phyloP scores from a whole-genome alignment of 1,139 yeast species.

The Pichia cactophila region DNA sequence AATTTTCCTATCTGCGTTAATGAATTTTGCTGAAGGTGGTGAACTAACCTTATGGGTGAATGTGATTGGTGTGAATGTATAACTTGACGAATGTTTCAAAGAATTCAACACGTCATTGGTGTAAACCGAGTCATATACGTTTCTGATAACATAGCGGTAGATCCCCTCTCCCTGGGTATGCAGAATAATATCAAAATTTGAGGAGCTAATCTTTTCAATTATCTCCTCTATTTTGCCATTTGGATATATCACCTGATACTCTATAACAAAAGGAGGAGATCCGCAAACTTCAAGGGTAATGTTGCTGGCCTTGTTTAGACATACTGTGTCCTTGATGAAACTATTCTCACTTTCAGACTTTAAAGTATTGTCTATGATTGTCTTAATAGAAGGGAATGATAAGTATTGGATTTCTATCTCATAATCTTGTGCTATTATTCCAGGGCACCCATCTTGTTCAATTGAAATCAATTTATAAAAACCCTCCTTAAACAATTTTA shows the following conservation, averaged over 20 bases:
- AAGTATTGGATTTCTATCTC: conserved; percentile 42
- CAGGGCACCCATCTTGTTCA: conserved; percentile 62
- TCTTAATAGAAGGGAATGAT: conserved; percentile 42
- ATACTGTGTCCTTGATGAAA: conserved; percentile 11
- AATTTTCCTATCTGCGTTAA: conserved; percentile 14
- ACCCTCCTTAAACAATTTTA: conserved; percentile 52
- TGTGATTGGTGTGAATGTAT: conserved; percentile 31
- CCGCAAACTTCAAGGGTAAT: conserved; percentile 51
- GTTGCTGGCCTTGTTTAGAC: conserved; percentile 20
- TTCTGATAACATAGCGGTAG: conserved; percentile 54
- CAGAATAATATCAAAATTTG: conserved; percentile 29
- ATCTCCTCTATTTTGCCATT: conserved; percentile 38
- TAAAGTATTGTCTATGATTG: conserved; percentile 1
- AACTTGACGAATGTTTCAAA: conserved; percentile 20
- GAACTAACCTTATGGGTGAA: conserved; percentile 55
- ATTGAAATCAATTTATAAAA: conserved; percentile 51
- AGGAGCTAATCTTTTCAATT: conserved; percentile 26
- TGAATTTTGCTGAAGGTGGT: conserved; percentile 45
- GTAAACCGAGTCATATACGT: conserved; percentile 62
- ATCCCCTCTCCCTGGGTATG: conserved; percentile 38
- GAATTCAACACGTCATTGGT: conserved; percentile 36
- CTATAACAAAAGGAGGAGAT: conserved; percentile 63
- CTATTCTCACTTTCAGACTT: not conserved
- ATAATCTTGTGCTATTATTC: conserved; percentile 38
- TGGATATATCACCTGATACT: conserved; percentile 60